phyloP scores from a whole-genome alignment of 495 filamentous ascomycete genomes.

The Margaritispora aquatica region DNA sequence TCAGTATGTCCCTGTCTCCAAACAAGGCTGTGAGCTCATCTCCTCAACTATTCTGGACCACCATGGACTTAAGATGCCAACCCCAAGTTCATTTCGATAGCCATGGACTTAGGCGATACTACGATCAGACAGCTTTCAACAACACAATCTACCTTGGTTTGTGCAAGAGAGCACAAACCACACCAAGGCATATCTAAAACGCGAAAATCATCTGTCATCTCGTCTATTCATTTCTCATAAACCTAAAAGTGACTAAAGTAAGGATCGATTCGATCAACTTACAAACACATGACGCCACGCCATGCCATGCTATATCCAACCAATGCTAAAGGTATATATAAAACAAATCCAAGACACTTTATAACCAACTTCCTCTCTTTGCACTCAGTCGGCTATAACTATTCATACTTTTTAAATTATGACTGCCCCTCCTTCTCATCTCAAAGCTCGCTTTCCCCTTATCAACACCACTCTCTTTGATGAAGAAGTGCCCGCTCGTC shows the following conservation, averaged over 20 bases:
- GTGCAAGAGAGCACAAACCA: too few relatives aligned
- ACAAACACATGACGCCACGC: background rate
- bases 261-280: background rate
- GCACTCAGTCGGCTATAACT: constrained; percentile 15
- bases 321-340: too few relatives aligned
- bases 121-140: background rate
- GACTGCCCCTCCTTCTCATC: background rate
- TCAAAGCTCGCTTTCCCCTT: background rate
- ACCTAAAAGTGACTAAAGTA: background rate
- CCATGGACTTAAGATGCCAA: too few relatives aligned
- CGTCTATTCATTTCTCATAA: background rate
- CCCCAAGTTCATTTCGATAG: background rate
- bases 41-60: too few relatives aligned
- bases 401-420: constrained; percentile 6
- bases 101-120: background rate
- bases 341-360: too few relatives aligned
- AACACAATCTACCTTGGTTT: too few relatives aligned
- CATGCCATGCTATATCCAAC: too few relatives aligned
- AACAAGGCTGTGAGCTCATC: too few relatives aligned
- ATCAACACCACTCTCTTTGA: constrained; percentile 5
- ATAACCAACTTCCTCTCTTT: constrained; percentile 13
- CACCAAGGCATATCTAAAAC: too few relatives aligned
- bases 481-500: constrained; percentile 8
- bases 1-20: too few relatives aligned
- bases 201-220: background rate